These are phyloP conservation scores for Colletotrichum melonis DNA, from an alignment of 2,329 filamentous ascomycete species.

Conservation along the genomic window DNA sequence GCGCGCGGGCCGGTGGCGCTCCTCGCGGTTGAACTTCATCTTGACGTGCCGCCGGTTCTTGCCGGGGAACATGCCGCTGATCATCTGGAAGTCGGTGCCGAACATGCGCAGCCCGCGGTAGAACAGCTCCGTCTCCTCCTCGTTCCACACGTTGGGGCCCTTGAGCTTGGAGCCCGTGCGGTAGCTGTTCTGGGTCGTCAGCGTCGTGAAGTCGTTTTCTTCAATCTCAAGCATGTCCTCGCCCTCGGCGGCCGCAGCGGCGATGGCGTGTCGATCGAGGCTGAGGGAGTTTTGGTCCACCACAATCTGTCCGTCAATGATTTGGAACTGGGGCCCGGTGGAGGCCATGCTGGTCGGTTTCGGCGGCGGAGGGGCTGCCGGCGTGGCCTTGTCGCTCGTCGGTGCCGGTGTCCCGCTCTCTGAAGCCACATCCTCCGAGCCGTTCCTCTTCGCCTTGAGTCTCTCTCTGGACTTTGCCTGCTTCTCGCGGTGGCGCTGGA, in stretches of 20 bases:
- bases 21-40: conserved; percentile 85
- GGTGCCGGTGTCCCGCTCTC: conserved; percentile 34
- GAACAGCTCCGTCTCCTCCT: conserved; percentile 79
- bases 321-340: conserved; percentile 66
- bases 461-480: conserved; percentile 49
- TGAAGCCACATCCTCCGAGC: conserved; percentile 36
- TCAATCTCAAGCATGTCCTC: conserved; percentile 73
- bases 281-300: conserved; percentile 75
- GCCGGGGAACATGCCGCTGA: conserved; percentile 79
- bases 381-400: not conserved
- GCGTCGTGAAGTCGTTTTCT: conserved; percentile 81
- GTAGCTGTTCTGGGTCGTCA: conserved; percentile 77
- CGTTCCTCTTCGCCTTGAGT: conserved; percentile 41
- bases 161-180: conserved; percentile 69
- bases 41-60: conserved; percentile 81
- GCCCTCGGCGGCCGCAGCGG: conserved; percentile 59
- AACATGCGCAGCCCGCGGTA: conserved; percentile 81
- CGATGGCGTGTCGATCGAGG: conserved; percentile 76
- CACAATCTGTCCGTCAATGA: conserved; percentile 79
- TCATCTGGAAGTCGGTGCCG: conserved; percentile 86
- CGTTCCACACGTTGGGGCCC: conserved; percentile 75
- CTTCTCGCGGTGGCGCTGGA: conserved; percentile 69
- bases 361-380: conserved; percentile 39
- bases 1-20: conserved; percentile 71
- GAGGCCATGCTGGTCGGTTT: conserved; percentile 34